Conservation (phyloP, 768 basidiomycete species). For the Rhodotorula graminis region DNA sequence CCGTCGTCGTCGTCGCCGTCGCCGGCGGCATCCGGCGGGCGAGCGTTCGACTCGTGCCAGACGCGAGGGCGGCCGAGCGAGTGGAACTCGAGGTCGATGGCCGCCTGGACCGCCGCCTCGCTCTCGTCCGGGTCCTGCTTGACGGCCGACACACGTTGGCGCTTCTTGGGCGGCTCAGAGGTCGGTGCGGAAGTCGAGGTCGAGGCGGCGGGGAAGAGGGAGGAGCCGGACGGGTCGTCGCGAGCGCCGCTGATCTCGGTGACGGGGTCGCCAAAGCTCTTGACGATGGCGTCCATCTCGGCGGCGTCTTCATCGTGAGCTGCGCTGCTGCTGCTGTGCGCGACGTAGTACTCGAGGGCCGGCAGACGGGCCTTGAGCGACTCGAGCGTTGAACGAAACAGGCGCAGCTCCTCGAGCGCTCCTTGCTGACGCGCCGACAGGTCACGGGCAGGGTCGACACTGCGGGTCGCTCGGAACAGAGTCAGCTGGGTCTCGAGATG, state of each 20-base stretch:
- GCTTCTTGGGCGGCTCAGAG: neutral
- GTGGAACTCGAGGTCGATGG: constrained; percentile 31
- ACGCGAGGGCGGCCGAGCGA: constrained; percentile 22
- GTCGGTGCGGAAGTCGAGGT: neutral
- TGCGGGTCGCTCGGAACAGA: neutral
- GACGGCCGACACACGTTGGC: neutral
- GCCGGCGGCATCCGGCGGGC: neutral
- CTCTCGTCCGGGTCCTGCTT: constrained; percentile 29
- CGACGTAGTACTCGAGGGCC: constrained; percentile 29
- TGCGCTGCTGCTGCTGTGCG: constrained; percentile 1
- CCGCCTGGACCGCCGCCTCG: constrained; percentile 25
- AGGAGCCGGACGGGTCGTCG: neutral
- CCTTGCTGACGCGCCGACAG: constrained; percentile 13
- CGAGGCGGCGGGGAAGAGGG: neutral
- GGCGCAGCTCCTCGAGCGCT: constrained; percentile 28
- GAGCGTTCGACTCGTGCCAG: constrained; percentile 15
- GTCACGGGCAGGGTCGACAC: constrained; percentile 16
- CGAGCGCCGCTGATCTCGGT: neutral
- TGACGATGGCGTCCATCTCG: constrained; percentile 25
- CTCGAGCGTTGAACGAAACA: constrained; percentile 35
- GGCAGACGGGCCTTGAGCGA: constrained; percentile 28
- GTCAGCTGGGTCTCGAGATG: neutral
- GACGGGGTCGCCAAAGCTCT: constrained; percentile 23
- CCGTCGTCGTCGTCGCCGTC: neutral
- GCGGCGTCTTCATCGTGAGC: constrained; percentile 6